These are phyloP conservation scores for Aegilops speltoides DNA, from an alignment of 176 grass and related monocot species.

Conservation along the genomic window DNA sequence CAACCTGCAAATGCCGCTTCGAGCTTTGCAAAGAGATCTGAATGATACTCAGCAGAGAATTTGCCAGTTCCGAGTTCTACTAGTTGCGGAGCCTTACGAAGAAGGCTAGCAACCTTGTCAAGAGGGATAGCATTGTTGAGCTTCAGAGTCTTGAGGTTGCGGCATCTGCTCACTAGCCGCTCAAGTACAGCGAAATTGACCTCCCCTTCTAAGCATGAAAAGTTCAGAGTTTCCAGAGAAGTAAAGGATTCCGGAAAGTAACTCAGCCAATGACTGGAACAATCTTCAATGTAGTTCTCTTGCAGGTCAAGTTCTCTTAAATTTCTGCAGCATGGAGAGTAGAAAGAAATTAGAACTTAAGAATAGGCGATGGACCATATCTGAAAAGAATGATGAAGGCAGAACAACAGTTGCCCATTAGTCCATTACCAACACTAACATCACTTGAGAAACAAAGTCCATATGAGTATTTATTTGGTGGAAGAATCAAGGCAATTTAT, in stretches of 20 bases:
- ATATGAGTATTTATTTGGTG: neutral
- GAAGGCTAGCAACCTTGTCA: conserved; percentile 51
- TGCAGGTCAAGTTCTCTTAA: conserved; percentile 65
- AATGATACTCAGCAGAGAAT: conserved; percentile 44
- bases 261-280: conserved; percentile 53
- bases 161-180: conserved; percentile 56
- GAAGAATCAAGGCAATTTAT: conserved; percentile 6
- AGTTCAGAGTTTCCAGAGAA: conserved; percentile 59
- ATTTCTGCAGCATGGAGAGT: conserved; percentile 41
- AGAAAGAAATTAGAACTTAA: conserved; percentile 6
- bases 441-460: conserved; percentile 4
- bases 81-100: conserved; percentile 52
- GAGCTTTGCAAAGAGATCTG: conserved; percentile 55
- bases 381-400: neutral
- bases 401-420: neutral
- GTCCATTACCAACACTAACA: neutral
- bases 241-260: conserved; percentile 65
- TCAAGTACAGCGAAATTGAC: conserved; percentile 59
- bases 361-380: neutral
- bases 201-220: conserved; percentile 67
- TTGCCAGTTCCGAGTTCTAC: conserved; percentile 54
- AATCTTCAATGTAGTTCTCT: conserved; percentile 65
- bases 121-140: conserved; percentile 65
- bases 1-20: conserved; percentile 46
- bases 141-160: conserved; percentile 59